Base-by-base conservation (phyloP, 139 green algal species). In the Chlamydomonas sp. region DNA sequence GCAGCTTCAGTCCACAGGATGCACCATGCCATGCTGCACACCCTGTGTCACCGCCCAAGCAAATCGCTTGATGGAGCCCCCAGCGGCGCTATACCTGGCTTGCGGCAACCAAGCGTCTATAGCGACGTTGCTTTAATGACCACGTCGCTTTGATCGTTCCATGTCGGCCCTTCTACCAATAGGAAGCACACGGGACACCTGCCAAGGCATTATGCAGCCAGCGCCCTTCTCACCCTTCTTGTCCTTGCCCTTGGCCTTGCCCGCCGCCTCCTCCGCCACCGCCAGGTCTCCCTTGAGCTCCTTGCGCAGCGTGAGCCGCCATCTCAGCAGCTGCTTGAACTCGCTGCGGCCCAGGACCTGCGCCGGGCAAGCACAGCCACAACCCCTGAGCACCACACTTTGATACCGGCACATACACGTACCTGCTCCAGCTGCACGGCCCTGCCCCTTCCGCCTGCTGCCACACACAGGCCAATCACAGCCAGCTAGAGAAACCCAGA, bases 291-390 rank as follows among this genome's bases (percentile, higher is more conserved):
- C 74, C 81, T 92, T 93, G 15, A 95, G 80, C 7, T 64, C 83
- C 71, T 92, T 92, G 16, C 84, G 84, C 85, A 95, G 68, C 59
- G 81, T 76, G 77, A 93, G 69, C 18, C 91, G 87, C 93, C 97
- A 99, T 79, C 95, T 95, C 62, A 99, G 95, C 89, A 99, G 96
- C 80, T 96, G 89, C 94, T 99, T 99, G 94, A 99, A 99, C 89
- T 99, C 98, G 62, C 89, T 94, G 85, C 97, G 95, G 2, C 97
- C 97, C 72, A 99, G 93, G 67, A 99, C 98, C 82, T 96, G 92
- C 1, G 63, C n/a, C 10, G 76, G 14, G 20, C 20, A 74, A 74
- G 12, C 16, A 6, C 18, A 57, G 69, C 68, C 68, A 73, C 12
- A 20, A 73, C 4, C 68, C 18, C 68, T 6, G 12, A 73, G 12